Evolutionary conservation across 2,329 filamentous ascomycete genomes (phyloP), one percentile per base, ranked within the genome.

Genomic region (Aspergillus arachidicola): DNA sequence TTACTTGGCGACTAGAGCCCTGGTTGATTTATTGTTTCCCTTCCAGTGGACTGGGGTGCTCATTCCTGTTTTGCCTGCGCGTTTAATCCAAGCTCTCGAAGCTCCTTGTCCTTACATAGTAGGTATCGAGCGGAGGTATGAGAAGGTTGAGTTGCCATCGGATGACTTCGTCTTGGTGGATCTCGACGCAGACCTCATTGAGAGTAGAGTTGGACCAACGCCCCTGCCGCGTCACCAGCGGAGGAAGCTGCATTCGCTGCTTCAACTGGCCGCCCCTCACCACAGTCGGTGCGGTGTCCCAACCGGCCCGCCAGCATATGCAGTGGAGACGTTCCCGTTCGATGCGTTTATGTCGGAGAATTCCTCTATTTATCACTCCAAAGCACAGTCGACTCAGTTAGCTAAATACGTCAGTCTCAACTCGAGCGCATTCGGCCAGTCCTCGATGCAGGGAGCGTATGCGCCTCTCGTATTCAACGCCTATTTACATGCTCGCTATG

Each of bases 51-150:
- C 92, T 3, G 96, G 94, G 70, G 93, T 98, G 56, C 93, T 97
- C 75, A 97, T 98, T 67, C 94, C 94, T 2, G 86, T 98, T 38
- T 85, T 99, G 10, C 94, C 94, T 6, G 92, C 93, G 10, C 88
- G 94, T 41, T 83, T 99, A 26, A 85, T 99, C 11, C 94, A 95
- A 59, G 94, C 93, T 3, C 85, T 99, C 21, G 95, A 98, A 71
- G 94, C 94, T 1, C 94, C 94, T 3, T 98, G 95, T 71, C 95
- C 95, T 0, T 99, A 98, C 72, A 97, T 99, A 68, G 93, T 98
- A 50, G 95, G 95, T 56, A 92, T 99, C 62, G 95, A 99, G 80
- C 87, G 94, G 68, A 88, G 94, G 62, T 98, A 98, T 75, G 78
- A 80, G 59, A 80, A 80, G 61, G 72, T 80, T 32, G 79, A 80